Percentiles rank a stretch among this genome's conserved stretches.
Conservation (phyloP, 2,329 filamentous ascomycete species). For the Ceratocystis cubensis region DNA sequence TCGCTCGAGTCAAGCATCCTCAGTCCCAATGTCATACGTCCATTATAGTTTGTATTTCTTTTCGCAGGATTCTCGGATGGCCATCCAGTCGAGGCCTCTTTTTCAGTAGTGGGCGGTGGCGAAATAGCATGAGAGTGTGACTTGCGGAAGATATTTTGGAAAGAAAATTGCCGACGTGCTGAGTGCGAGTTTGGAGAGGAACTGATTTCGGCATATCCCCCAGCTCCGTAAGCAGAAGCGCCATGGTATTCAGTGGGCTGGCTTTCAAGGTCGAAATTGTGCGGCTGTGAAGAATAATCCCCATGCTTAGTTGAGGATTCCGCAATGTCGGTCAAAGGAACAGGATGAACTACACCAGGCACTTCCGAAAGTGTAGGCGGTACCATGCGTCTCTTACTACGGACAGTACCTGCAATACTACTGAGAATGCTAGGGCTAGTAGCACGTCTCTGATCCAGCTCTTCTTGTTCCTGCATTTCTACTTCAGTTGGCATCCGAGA, state of each 20-base stretch:
- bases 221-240: constrained; percentile 34
- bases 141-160: constrained; percentile 64
- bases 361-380: constrained; percentile 31
- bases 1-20: constrained; percentile 28
- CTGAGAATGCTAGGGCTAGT: constrained; percentile 36
- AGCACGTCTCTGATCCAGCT: constrained; percentile 24
- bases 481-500: constrained; percentile 63
- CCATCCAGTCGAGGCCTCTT: not conserved
- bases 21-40: constrained; percentile 10
- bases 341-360: constrained; percentile 47
- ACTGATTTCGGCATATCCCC: constrained; percentile 24
- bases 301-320: constrained; percentile 32
- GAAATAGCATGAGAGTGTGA: constrained; percentile 32
- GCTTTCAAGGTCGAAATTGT: constrained; percentile 36
- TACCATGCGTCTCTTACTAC: constrained; percentile 26
- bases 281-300: constrained; percentile 29
- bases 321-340: constrained; percentile 50
- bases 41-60: constrained; percentile 12
- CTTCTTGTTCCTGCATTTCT: constrained; percentile 43
- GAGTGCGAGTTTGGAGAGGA: constrained; percentile 51
- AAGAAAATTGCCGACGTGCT: constrained; percentile 74
- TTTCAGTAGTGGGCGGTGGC: constrained; percentile 29
- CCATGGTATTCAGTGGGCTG: constrained; percentile 37
- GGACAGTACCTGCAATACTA: constrained; percentile 46
- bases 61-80: not conserved